Evolutionary conservation across 108 stramenopile genomes (phyloP).

Genomic region (Conticribra weissflogii): DNA sequence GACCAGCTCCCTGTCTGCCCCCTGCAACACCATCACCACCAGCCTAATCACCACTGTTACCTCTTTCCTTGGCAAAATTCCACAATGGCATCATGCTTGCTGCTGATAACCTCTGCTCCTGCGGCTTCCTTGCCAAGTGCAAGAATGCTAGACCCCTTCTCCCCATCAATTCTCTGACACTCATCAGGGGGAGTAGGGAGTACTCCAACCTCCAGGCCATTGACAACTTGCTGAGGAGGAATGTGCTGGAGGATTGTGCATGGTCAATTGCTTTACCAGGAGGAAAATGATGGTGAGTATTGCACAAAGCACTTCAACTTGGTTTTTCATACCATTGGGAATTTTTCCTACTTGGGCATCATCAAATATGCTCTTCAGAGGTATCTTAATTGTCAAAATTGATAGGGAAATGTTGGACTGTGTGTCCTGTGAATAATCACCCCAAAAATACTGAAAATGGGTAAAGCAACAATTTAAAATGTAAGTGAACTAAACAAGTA

Average conservation of each 20-base stretch:
- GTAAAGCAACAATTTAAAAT: no score
- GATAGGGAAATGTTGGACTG: no score
- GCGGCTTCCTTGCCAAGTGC: slow-evolving; percentile 95
- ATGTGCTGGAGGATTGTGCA: slow-evolving; percentile 76
- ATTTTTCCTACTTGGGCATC: no score
- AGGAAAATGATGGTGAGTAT: slow-evolving; percentile 47
- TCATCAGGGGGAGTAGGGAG: slow-evolving; percentile 95
- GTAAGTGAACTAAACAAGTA: no score
- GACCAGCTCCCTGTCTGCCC: slow-evolving; percentile 12
- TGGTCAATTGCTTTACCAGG: slow-evolving; percentile 68
- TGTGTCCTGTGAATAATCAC: no score
- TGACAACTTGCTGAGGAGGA: slow-evolving; percentile 68
- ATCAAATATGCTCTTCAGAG: no score
- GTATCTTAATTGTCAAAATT: no score
- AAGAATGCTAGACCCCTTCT: slow-evolving; percentile 87
- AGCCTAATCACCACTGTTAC: slow-evolving; percentile 97
- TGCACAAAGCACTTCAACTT: no score
- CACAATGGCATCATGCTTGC: slow-evolving; percentile 96
- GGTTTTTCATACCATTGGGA: no score
- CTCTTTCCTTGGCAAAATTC: slow-evolving; percentile 93
- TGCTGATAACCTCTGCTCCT: slow-evolving; percentile 94
- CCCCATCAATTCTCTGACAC: slow-evolving; percentile 67
- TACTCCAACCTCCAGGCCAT: slow-evolving; percentile 95
- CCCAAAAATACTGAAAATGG: no score
- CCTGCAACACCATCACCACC: slow-evolving; percentile 65